Conservation (phyloP, 768 basidiomycete species). For the Xerocomus potaroensis region DNA sequence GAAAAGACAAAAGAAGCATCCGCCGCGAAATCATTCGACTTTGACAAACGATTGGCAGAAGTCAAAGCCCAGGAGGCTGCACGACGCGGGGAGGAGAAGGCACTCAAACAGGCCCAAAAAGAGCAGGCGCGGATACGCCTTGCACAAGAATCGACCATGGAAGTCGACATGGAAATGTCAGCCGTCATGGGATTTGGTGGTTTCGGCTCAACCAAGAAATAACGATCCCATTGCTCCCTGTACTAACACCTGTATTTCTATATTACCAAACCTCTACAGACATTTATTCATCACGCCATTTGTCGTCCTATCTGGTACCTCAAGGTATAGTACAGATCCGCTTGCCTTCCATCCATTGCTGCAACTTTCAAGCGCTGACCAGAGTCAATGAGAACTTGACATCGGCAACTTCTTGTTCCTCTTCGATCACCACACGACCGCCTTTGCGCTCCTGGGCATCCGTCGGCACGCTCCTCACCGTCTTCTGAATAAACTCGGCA, state of each 20-base stretch:
- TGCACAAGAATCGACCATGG: conserved; percentile 44
- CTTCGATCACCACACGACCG: conserved; percentile 61
- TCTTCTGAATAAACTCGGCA: conserved; percentile 64
- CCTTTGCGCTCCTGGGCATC: conserved; percentile 52
- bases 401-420: conserved; percentile 84
- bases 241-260: conserved; percentile 17
- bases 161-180: conserved; percentile 64
- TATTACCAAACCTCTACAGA: conserved; percentile 3
- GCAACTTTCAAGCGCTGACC: conserved; percentile 35
- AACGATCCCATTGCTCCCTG: conserved; percentile 17
- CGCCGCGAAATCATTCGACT: conserved; percentile 88
- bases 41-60: conserved; percentile 82
- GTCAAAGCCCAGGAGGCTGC: conserved; percentile 70
- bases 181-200: conserved; percentile 89
- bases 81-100: conserved; percentile 68
- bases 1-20: conserved; percentile 84
- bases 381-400: conserved; percentile 71
- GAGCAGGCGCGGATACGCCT: conserved; percentile 67
- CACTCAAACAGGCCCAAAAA: conserved; percentile 74
- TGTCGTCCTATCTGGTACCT: not conserved
- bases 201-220: conserved; percentile 85
- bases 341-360: not conserved
- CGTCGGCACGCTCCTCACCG: conserved; percentile 66
- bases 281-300: not conserved
- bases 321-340: conserved; percentile 23